A percentile compares a stretch with the other conserved stretches of the same genome.
phyloP scores from a whole-genome alignment of 306 rosid genomes.

The Ormosia emarginata region DNA sequence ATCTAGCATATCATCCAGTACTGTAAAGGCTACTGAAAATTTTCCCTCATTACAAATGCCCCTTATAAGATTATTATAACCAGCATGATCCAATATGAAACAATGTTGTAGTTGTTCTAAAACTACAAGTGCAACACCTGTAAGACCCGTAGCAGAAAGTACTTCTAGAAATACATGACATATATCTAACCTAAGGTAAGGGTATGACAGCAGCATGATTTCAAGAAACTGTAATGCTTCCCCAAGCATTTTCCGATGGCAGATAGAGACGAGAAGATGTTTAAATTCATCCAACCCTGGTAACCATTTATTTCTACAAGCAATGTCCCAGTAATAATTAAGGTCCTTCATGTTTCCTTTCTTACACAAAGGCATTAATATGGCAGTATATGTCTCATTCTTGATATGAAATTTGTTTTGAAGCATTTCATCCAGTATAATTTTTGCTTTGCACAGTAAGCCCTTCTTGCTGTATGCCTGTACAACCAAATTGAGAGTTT shows the following conservation, averaged over 20 bases:
- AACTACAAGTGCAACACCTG: constrained; percentile 40
- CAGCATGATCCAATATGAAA: constrained; percentile 38
- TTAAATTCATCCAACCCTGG: constrained; percentile 56
- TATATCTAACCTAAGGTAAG: constrained; percentile 45
- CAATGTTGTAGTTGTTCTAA: constrained; percentile 51
- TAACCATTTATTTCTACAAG: constrained; percentile 55
- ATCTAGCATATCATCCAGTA: constrained; percentile 58
- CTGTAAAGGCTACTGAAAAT: constrained; percentile 42
- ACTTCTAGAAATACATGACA: constrained; percentile 49
- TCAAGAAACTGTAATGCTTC: constrained; percentile 69
- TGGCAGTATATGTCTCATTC: constrained; percentile 55
- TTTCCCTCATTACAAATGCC: constrained; percentile 53
- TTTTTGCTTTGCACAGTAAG: constrained; percentile 42
- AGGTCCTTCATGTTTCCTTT: constrained; percentile 61
- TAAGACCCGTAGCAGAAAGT: constrained; percentile 44
- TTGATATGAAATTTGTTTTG: constrained; percentile 38
- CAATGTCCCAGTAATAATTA: constrained; percentile 50
- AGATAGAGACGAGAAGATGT: constrained; percentile 46
- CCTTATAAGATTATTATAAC: constrained; percentile 50
- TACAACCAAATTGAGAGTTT: constrained; percentile 58
- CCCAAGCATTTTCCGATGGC: constrained; percentile 41
- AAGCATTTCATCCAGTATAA: constrained; percentile 56
- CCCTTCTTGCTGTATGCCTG: constrained; percentile 69
- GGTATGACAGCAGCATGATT: constrained; percentile 54
- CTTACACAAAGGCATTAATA: constrained; percentile 57